Conservation (phyloP, 2,329 filamentous ascomycete genomes). For the Diaporthe sp. region DNA sequence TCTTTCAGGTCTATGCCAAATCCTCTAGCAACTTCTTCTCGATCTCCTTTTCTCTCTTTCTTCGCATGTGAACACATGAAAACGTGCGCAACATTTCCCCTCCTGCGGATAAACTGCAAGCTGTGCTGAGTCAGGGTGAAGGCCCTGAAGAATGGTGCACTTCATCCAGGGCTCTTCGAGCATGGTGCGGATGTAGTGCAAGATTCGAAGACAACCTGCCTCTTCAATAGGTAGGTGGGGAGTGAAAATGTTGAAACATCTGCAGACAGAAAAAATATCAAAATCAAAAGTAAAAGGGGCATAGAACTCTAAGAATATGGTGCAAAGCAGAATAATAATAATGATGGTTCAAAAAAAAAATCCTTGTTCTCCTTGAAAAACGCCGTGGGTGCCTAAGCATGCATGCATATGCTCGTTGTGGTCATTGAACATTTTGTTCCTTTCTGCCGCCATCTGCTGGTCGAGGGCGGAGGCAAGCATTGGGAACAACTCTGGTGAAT, state of each 20-base stretch:
- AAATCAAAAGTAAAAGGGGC: background rate
- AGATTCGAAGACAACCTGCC: background rate
- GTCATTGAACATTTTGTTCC: constrained; percentile 16
- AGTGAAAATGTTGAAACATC: constrained; percentile 12
- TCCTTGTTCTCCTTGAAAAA: constrained; percentile 24
- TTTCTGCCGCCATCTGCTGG: background rate
- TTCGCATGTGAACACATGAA: constrained; percentile 9
- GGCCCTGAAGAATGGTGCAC: background rate
- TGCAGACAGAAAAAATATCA: background rate
- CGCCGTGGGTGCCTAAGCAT: constrained; percentile 34
- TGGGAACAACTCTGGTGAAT: constrained; percentile 1
- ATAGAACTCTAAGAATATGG: constrained; percentile 18
- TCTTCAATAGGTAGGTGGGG: background rate
- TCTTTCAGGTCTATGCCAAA: constrained; percentile 31
- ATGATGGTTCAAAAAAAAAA: background rate
- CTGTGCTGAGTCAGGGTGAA: background rate
- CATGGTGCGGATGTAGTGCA: background rate
- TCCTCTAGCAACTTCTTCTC: constrained; percentile 22
- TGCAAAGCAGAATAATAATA: constrained; percentile 10
- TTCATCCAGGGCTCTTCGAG: background rate
- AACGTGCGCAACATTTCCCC: background rate
- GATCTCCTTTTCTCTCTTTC: constrained; percentile 16
- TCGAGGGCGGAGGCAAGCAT: background rate
- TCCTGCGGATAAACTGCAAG: background rate
- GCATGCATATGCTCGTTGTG: constrained; percentile 36